These are phyloP conservation scores for Clarireedia homoeocarpa DNA, from an alignment of 2,329 filamentous ascomycete genomes.

Conservation along the genomic window DNA sequence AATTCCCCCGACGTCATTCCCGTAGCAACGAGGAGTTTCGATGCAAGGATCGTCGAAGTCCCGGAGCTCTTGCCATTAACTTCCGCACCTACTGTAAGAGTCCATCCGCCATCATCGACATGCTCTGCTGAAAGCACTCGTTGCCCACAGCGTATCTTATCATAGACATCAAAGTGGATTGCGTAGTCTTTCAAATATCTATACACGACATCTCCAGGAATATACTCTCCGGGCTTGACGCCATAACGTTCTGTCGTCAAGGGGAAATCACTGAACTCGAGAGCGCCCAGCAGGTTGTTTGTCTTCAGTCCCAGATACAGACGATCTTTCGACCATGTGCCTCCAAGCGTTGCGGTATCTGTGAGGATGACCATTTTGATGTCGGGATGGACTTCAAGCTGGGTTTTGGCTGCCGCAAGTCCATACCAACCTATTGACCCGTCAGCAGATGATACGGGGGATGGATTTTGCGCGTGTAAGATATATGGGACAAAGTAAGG, in stretches of 20 bases:
- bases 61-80: neutral
- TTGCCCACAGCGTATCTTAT: constrained; percentile 42
- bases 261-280: constrained; percentile 67
- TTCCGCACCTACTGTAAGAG: constrained; percentile 26
- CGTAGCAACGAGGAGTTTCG: constrained; percentile 46
- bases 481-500: neutral
- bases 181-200: constrained; percentile 50
- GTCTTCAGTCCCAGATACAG: constrained; percentile 62
- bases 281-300: constrained; percentile 68
- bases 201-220: constrained; percentile 48
- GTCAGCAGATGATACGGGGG: neutral
- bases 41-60: constrained; percentile 28
- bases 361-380: constrained; percentile 52
- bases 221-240: constrained; percentile 44
- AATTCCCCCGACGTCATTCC: constrained; percentile 45
- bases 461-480: neutral
- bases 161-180: constrained; percentile 41
- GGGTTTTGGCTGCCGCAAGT: constrained; percentile 53
- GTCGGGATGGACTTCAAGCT: constrained; percentile 50
- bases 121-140: constrained; percentile 40
- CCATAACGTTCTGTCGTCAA: constrained; percentile 50
- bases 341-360: constrained; percentile 48
- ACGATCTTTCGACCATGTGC: constrained; percentile 61
- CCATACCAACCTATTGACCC: constrained; percentile 33
- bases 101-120: constrained; percentile 36